These are phyloP conservation scores for Astragalus glycyphyllos DNA, from an alignment of 306 rosid genomes.

Conservation along the genomic window DNA sequence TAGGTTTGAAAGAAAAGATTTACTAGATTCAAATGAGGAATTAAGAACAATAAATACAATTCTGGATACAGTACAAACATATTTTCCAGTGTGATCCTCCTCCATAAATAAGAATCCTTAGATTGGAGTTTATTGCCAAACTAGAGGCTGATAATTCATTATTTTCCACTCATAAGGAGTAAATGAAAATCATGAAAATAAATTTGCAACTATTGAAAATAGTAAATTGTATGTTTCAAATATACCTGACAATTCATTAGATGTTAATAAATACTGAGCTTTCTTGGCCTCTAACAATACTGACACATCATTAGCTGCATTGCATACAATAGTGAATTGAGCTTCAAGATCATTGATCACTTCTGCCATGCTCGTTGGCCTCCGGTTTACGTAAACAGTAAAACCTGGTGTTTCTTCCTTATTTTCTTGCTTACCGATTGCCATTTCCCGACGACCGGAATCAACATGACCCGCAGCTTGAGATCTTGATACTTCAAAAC, in stretches of 20 bases:
- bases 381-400: slow-evolving; percentile 77
- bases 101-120: not conserved
- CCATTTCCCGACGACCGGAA: slow-evolving; percentile 57
- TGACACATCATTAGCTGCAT: slow-evolving; percentile 79
- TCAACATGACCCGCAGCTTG: slow-evolving; percentile 59
- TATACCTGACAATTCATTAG: slow-evolving; percentile 80
- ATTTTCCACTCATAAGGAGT: slow-evolving; percentile 31
- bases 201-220: slow-evolving; percentile 26
- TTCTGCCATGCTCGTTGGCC: slow-evolving; percentile 92
- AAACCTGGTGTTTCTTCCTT: slow-evolving; percentile 79
- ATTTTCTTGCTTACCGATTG: slow-evolving; percentile 47
- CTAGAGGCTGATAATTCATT: slow-evolving; percentile 16
- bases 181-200: not conserved
- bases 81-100: slow-evolving; percentile 9
- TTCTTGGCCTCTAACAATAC: slow-evolving; percentile 74
- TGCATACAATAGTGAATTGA: slow-evolving; percentile 72
- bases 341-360: slow-evolving; percentile 82
- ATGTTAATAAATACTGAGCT: slow-evolving; percentile 57
- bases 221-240: slow-evolving; percentile 1
- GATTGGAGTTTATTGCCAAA: slow-evolving; percentile 21
- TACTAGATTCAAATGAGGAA: slow-evolving; percentile 8
- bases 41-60: slow-evolving; percentile 5
- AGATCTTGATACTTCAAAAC: slow-evolving; percentile 58
- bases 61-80: not conserved
- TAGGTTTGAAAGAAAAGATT: not conserved